A percentile compares a stretch with the other conserved stretches of the same genome.
Evolutionary conservation across 345 rosid species (phyloP).

Genomic region (Arabis hirsuta): DNA sequence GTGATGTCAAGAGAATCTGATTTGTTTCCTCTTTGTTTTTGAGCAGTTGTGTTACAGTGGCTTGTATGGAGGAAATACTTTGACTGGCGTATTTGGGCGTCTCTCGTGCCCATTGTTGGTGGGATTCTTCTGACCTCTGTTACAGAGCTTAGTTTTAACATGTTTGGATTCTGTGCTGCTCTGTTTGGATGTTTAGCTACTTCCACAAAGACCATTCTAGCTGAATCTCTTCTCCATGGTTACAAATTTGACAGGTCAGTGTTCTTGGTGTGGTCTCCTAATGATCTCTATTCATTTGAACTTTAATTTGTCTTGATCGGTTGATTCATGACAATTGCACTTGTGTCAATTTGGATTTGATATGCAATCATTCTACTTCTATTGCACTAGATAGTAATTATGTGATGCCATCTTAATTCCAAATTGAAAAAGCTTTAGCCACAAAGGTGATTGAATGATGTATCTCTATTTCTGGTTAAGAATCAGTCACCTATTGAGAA

Average conservation of each 20-base stretch:
- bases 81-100: conserved; percentile 98
- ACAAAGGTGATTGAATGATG: neutral
- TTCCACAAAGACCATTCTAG: conserved; percentile 98
- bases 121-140: conserved; percentile 95
- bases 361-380: conserved; percentile 3
- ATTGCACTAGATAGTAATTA: conserved; percentile 19
- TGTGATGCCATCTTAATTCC: conserved; percentile 20
- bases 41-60: conserved; percentile 96
- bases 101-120: conserved; percentile 94
- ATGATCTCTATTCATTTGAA: neutral
- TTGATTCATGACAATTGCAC: no score
- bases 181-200: conserved; percentile 97
- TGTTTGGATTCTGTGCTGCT: conserved; percentile 97
- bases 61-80: conserved; percentile 93
- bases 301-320: no score
- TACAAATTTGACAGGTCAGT: conserved; percentile 97
- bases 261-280: neutral
- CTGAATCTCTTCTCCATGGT: conserved; percentile 94
- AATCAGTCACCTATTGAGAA: conserved; percentile 11
- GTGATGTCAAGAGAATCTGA: conserved; percentile 29
- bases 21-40: conserved; percentile 25
- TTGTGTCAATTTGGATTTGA: neutral
- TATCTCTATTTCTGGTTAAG: neutral
- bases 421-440: conserved; percentile 1
- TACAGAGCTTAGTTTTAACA: conserved; percentile 95